Percentiles rank a stretch among this genome's conserved stretches.
Evolutionary conservation across 768 basidiomycete genomes (phyloP).

Genomic region (Pulveroboletus sp.): DNA sequence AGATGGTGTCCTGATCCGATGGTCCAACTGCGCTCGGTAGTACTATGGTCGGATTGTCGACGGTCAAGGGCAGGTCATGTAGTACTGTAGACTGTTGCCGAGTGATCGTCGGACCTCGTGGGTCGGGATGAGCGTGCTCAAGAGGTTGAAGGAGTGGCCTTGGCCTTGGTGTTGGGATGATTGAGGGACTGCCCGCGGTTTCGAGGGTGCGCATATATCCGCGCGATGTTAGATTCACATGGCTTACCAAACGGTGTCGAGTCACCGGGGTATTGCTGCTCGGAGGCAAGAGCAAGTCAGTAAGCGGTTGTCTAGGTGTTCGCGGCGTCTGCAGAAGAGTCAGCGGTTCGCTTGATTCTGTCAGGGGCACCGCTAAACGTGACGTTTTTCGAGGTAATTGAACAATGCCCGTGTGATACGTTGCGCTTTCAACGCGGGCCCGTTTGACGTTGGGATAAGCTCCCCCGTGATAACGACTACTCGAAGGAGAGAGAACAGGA

Average conservation of each 20-base stretch:
- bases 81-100: background rate
- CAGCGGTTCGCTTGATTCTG: background rate
- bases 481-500: constrained; percentile 12
- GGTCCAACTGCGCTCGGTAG: background rate
- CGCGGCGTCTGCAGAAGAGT: constrained; percentile 4
- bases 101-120: background rate
- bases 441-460: constrained; percentile 7
- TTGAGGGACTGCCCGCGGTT: background rate
- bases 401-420: background rate
- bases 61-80: background rate
- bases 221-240: background rate
- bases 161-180: background rate
- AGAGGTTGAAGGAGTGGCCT: background rate
- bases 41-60: background rate
- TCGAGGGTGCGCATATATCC: constrained; percentile 11
- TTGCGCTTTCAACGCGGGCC: constrained; percentile 8
- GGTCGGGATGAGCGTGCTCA: background rate
- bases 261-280: background rate
- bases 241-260: background rate
- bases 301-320: constrained; percentile 19
- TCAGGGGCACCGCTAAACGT: constrained; percentile 4
- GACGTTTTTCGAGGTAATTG: constrained; percentile 9
- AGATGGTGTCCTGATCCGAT: background rate
- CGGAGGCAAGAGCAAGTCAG: constrained; percentile 11
- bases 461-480: background rate